Evolutionary conservation across 2,329 filamentous ascomycete genomes (phyloP), one percentile per base, ranked within the genome.

Genomic region (Clarireedia paspali): DNA sequence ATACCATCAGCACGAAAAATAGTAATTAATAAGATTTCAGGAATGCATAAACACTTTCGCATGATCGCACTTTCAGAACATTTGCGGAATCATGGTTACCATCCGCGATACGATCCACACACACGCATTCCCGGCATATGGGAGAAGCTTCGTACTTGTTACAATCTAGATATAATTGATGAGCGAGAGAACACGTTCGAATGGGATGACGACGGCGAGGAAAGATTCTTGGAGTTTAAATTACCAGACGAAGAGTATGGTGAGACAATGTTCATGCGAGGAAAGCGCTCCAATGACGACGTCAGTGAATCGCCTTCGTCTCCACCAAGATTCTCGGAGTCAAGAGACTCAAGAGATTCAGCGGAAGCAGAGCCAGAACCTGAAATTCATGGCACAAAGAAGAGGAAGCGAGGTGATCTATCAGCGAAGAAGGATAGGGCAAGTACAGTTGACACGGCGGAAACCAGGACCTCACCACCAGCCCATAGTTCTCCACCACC

Each of bases 21-120:
- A 56, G 36, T 61, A 23, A 26, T 17, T 49, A 15, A 42, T 46
- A 50, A 36, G 63, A 2, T 27, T n/a, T 39, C 61, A 89, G 89
- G 91, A 59, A 88, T 96, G 79, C 91, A 96, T 74, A 95, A 92
- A 70, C 90, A 96, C 71, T 95, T 96, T 69, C 86, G 89, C 58
- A 91, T 96, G 79, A 84, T 96, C 60, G 85, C 89, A 7, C 89
- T 96, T 57, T 87, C 87, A 46, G 85, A 91, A 63, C 83, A 89
- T 64, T 75, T 95, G 59, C 83, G 86, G 62, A 89, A 88, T 63
- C 88, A 91, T 70, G 90, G 90, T 66, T 87, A 88, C 68, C 80
- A 91, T 70, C 81, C 86, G 51, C 78, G 87, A 66, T 64, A 82
- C 62, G 75, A 83, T 63, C 80, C 81, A 15, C 94, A 99, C 73